Conservation (phyloP, 1,284 basidiomycete species). For the Kwoniella shivajii region DNA sequence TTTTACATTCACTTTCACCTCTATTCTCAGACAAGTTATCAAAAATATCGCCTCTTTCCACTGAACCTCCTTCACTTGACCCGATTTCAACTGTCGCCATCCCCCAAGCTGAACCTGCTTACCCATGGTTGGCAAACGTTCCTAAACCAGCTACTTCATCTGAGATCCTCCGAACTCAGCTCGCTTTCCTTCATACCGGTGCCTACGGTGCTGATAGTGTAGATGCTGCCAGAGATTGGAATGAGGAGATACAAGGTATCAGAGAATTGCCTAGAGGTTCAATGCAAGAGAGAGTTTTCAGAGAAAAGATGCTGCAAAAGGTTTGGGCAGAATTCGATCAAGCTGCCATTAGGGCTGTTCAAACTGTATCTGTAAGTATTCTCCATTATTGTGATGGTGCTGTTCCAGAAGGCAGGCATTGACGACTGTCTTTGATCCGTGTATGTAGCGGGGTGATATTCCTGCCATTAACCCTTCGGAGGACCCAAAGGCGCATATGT, state of each 20-base stretch:
- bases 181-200: constrained; percentile 61
- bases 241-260: constrained; percentile 62
- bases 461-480: constrained; percentile 63
- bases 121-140: constrained; percentile 58
- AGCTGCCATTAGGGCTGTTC: constrained; percentile 58
- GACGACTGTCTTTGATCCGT: background rate
- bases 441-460: constrained; percentile 54
- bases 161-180: constrained; percentile 60
- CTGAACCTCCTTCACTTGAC: constrained; percentile 42
- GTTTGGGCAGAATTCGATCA: constrained; percentile 60
- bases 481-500: constrained; percentile 59
- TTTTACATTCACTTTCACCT: constrained; percentile 57
- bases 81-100: constrained; percentile 57
- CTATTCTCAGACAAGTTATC: constrained; percentile 52
- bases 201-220: constrained; percentile 58
- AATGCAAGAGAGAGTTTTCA: constrained; percentile 59
- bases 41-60: constrained; percentile 42
- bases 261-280: constrained; percentile 58
- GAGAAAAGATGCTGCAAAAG: constrained; percentile 61
- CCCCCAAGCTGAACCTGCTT: constrained; percentile 59
- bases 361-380: constrained; percentile 55
- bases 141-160: constrained; percentile 51
- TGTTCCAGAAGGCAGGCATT: background rate
- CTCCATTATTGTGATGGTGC: constrained; percentile 1
- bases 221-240: constrained; percentile 62